Evolutionary conservation across 768 basidiomycete genomes (phyloP).

Genomic region (Neoboletus magnificus): DNA sequence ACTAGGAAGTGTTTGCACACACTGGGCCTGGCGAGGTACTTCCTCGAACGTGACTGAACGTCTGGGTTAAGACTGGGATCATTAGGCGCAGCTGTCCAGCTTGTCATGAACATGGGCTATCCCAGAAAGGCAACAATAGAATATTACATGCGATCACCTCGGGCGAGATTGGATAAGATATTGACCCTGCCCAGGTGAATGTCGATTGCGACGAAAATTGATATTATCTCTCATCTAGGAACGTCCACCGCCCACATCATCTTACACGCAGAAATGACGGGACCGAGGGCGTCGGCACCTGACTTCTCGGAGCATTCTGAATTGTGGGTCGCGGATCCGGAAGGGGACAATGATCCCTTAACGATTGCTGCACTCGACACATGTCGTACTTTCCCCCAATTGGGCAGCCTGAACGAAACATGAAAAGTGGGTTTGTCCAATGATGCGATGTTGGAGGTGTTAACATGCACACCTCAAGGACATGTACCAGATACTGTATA

Average conservation of each 20-base stretch:
- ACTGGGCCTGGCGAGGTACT: no score
- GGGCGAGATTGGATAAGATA: no score
- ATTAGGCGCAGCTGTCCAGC: no score
- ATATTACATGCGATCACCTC: no score
- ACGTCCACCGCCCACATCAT: background rate
- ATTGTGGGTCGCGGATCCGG: background rate
- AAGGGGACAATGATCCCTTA: background rate
- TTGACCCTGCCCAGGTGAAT: no score
- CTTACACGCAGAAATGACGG: background rate
- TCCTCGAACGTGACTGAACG: no score
- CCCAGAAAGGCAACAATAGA: background rate
- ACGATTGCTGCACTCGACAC: no score
- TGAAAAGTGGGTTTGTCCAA: background rate
- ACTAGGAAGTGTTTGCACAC: no score
- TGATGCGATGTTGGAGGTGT: background rate
- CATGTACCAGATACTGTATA: background rate
- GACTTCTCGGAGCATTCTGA: background rate
- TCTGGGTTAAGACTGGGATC: no score
- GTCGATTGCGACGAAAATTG: no score
- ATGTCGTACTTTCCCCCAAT: background rate
- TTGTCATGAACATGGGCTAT: background rate
- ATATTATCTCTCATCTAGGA: background rate
- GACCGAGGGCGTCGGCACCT: background rate
- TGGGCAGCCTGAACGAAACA: background rate
- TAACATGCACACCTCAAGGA: background rate